A percentile compares a stretch with the other conserved stretches of the same genome.
Evolutionary conservation across 495 filamentous ascomycete genomes (phyloP).

Genomic region (Hypoxylon fuscum): DNA sequence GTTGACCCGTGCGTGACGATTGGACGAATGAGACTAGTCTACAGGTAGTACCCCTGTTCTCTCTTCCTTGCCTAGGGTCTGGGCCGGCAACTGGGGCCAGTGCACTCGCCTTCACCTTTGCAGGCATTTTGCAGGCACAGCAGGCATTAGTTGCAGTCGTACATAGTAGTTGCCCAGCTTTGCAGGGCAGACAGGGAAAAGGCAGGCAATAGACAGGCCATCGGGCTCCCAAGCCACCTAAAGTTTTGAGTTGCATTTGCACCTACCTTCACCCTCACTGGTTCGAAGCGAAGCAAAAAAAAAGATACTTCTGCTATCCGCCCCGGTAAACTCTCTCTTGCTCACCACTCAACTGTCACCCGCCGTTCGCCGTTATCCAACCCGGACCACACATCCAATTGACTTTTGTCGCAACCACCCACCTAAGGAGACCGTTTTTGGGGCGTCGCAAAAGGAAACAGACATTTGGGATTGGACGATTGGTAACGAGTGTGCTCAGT

Average conservation of each 20-base stretch:
- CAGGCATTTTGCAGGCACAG: slow-evolving; percentile 9
- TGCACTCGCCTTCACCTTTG: slow-evolving; percentile 29
- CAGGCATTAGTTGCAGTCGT: slow-evolving; percentile 8
- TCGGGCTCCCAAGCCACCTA: too few relatives aligned
- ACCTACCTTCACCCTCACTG: too few relatives aligned
- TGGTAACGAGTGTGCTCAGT: slow-evolving; percentile 17
- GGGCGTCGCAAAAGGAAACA: slow-evolving; percentile 18
- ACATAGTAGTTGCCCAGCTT: too few relatives aligned
- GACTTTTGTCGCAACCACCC: slow-evolving; percentile 40
- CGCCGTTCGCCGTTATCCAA: slow-evolving; percentile 36
- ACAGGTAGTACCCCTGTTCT: slow-evolving; percentile 16
- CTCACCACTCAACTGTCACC: slow-evolving; percentile 29
- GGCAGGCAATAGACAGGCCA: too few relatives aligned
- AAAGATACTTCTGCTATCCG: slow-evolving; percentile 37
- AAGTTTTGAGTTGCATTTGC: too few relatives aligned
- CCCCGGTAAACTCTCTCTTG: slow-evolving; percentile 36
- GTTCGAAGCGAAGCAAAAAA: background rate
- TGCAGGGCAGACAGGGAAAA: too few relatives aligned
- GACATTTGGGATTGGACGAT: slow-evolving; percentile 22
- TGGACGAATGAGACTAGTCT: slow-evolving; percentile 28
- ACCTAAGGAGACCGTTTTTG: slow-evolving; percentile 17
- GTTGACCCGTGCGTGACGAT: slow-evolving; percentile 34
- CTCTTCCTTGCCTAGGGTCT: slow-evolving; percentile 32
- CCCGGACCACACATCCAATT: slow-evolving; percentile 36
- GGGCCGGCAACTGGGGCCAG: slow-evolving; percentile 27